Conservation (phyloP, 2,329 filamentous ascomycete genomes). For the Penicillium occitanis region DNA sequence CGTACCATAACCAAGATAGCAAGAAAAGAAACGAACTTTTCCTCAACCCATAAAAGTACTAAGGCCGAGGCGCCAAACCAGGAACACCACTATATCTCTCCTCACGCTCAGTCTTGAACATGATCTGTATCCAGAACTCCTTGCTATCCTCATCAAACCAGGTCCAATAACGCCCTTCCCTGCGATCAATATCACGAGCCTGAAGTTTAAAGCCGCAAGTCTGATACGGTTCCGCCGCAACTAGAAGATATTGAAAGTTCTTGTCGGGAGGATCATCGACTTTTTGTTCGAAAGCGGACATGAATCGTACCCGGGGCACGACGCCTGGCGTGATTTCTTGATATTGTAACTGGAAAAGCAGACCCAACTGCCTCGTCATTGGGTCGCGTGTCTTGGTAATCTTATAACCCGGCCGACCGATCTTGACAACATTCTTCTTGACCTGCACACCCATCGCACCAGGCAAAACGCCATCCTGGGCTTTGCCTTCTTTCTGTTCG, state of each 20-base stretch:
- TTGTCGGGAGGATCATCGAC: constrained; percentile 89
- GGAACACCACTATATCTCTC: constrained; percentile 75
- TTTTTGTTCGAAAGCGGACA: constrained; percentile 96
- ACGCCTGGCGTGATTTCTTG: constrained; percentile 79
- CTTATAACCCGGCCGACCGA: constrained; percentile 93
- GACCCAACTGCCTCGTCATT: constrained; percentile 79
- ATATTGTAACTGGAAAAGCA: constrained; percentile 96
- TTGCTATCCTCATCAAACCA: constrained; percentile 96
- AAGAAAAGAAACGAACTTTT: constrained; percentile 23
- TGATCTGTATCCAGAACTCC: constrained; percentile 96
- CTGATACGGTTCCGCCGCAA: constrained; percentile 97
- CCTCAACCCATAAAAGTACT: constrained; percentile 21
- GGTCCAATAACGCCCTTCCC: constrained; percentile 83
- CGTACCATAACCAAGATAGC: not conserved
- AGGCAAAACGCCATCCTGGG: constrained; percentile 62
- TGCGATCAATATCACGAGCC: constrained; percentile 84
- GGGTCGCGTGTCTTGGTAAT: constrained; percentile 95
- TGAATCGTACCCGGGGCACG: constrained; percentile 84
- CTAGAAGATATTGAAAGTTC: constrained; percentile 88
- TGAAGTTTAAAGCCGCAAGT: constrained; percentile 96
- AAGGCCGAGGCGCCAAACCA: constrained; percentile 56
- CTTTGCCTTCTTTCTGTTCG: constrained; percentile 84
- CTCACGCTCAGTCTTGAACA: constrained; percentile 98
- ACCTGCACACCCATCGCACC: constrained; percentile 75
- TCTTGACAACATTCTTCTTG: constrained; percentile 87